Base-by-base conservation (phyloP, 129 eudicot species). In the Glebionis coronaria region DNA sequence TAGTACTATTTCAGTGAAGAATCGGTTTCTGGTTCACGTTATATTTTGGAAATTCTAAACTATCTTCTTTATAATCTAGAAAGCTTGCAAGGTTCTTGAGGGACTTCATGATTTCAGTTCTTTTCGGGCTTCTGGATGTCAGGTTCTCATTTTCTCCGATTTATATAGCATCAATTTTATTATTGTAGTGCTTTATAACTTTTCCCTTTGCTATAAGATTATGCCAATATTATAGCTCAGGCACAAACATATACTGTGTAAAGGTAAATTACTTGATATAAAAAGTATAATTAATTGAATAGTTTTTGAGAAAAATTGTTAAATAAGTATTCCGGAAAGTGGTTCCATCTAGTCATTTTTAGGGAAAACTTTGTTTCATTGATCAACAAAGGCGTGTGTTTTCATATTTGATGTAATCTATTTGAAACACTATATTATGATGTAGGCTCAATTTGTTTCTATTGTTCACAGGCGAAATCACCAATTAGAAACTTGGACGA, bases 31-130 rank as follows among this genome's bases (percentile, higher is more conserved):
- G 3, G 10, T 42, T 58, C 9, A 19, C 25, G 21, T 64, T 49
- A 11, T 13, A 61, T 35, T 12, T 1, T 2, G 11, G 40, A 27
- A 44, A 16, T 67, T 47, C 28, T 38, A 52, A 47, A 19, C 50
- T 68, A 15, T 61, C 20, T 4, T 25, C 65, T 75, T 38, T 65
- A 28, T 45, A 69, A 31, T 69, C 23, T 77, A 94, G 99, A 81
- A 81, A 82, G 99, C 97, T 60, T 94, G 99, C 79, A 79, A 84
- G 68, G 81, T 94, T 79, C 95, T 94, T 69, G 81, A 68, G 70
- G 99, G 99, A 60, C 78, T 68, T 15, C 99, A 94, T 66, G 97
- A 94, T 76, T 94, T 94, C 91, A 86, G 90, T 78, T 94, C 99
- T 51, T 90, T 94, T 73, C 83, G 99, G 65, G 97, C 95, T 15